Evolutionary conservation across 148 eudicot species (phyloP).

Genomic region (Camellia lanceoleosa): DNA sequence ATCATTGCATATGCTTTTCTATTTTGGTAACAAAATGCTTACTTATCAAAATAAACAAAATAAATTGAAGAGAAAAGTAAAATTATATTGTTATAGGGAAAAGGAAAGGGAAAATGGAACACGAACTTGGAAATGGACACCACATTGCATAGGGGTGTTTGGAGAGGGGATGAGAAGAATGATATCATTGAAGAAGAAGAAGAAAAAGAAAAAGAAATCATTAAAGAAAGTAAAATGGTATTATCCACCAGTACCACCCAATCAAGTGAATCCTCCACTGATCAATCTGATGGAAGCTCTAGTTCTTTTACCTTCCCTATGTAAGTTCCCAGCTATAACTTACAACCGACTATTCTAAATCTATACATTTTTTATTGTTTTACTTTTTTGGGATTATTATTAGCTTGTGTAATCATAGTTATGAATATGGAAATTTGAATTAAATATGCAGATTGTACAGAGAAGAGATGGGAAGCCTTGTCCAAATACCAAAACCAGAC

Average conservation of each 20-base stretch:
- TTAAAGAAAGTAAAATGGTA: slow-evolving; percentile 22
- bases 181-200: too few relatives aligned
- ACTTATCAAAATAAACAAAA: too few relatives aligned
- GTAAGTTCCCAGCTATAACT: slow-evolving; percentile 31
- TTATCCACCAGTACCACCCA: slow-evolving; percentile 27
- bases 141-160: slow-evolving; percentile 16
- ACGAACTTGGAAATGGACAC: background rate
- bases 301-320: slow-evolving; percentile 71
- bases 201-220: too few relatives aligned
- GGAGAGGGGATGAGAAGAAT: slow-evolving; percentile 26
- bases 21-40: too few relatives aligned
- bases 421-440: too few relatives aligned
- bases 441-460: slow-evolving; percentile 48
- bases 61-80: too few relatives aligned
- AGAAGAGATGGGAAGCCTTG: slow-evolving; percentile 66
- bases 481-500: slow-evolving; percentile 50
- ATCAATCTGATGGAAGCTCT: slow-evolving; percentile 36
- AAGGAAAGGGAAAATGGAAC: slow-evolving; percentile 32
- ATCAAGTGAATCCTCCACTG: slow-evolving; percentile 29
- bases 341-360: background rate
- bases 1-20: too few relatives aligned
- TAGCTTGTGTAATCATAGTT: too few relatives aligned
- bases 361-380: background rate
- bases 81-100: background rate
- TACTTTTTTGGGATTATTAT: too few relatives aligned